A percentile compares a stretch with the other conserved stretches of the same genome.
These are phyloP conservation scores for Pyrenophora seminiperda DNA, from an alignment of 2,329 filamentous ascomycete genomes.

Conservation along the genomic window DNA sequence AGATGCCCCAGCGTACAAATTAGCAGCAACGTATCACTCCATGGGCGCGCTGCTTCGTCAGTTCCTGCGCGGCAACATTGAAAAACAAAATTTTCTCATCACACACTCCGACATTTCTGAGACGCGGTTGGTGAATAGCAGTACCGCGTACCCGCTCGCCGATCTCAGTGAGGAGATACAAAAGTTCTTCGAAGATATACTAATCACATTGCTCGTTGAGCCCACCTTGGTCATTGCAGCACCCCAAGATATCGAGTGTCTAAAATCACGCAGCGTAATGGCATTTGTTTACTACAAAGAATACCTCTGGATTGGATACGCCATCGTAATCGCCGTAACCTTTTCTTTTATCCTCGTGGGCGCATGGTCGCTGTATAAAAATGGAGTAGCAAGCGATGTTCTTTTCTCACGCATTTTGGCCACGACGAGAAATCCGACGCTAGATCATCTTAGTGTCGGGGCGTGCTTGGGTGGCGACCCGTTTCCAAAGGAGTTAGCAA, in stretches of 20 bases:
- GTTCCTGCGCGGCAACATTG: slow-evolving; percentile 45
- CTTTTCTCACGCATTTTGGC: slow-evolving; percentile 47
- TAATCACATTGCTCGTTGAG: slow-evolving; percentile 45
- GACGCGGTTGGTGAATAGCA: slow-evolving; percentile 38
- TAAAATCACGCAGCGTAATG: slow-evolving; percentile 33
- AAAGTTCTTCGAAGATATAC: slow-evolving; percentile 45
- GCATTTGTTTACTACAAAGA: slow-evolving; percentile 40
- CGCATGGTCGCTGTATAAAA: slow-evolving; percentile 41
- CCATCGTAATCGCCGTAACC: slow-evolving; percentile 38
- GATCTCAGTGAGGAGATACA: slow-evolving; percentile 40
- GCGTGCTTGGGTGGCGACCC: slow-evolving; percentile 50
- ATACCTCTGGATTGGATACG: slow-evolving; percentile 46
- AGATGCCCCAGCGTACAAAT: slow-evolving; percentile 35
- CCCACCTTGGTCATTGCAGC: slow-evolving; percentile 37
- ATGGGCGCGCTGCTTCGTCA: slow-evolving; percentile 41
- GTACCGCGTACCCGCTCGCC: slow-evolving; percentile 34
- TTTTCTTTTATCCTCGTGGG: slow-evolving; percentile 40
- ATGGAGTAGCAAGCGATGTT: slow-evolving; percentile 46
- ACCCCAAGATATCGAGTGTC: slow-evolving; percentile 30
- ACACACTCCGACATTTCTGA: slow-evolving; percentile 45
- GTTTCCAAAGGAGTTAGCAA: slow-evolving; percentile 46
- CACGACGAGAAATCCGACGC: slow-evolving; percentile 47
- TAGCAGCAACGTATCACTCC: slow-evolving; percentile 41
- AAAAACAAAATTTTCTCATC: slow-evolving; percentile 28
- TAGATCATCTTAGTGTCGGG: slow-evolving; percentile 47